phyloP scores from a whole-genome alignment of 345 rosid species.

The Zanthoxylum bungeanum region DNA sequence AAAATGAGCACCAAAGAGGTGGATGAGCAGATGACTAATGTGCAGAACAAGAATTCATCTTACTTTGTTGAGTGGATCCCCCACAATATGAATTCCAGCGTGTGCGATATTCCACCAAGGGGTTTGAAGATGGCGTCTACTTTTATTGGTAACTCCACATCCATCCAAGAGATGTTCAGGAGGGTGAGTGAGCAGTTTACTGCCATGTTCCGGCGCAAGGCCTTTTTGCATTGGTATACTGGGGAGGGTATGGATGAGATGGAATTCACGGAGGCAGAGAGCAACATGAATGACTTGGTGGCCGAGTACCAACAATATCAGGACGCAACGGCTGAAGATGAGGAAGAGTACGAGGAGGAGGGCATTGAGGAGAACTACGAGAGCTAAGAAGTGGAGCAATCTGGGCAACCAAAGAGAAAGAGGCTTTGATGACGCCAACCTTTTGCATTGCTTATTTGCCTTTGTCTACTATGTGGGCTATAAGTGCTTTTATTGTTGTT shows the following conservation, averaged over 20 bases:
- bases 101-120: slow-evolving; percentile 54
- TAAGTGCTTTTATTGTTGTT: slow-evolving; percentile 4
- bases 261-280: slow-evolving; percentile 98
- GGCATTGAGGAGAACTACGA: slow-evolving; percentile 43
- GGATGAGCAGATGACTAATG: slow-evolving; percentile 90
- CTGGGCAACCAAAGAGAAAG: slow-evolving; percentile 1
- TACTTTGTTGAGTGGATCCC: slow-evolving; percentile 99
- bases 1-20: slow-evolving; percentile 99
- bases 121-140: slow-evolving; percentile 60
- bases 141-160: slow-evolving; percentile 77
- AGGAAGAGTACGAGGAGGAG: slow-evolving; percentile 77
- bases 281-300: slow-evolving; percentile 95
- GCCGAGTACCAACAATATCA: slow-evolving; percentile 97
- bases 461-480: slow-evolving; percentile 7
- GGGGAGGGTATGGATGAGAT: slow-evolving; percentile 99
- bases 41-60: slow-evolving; percentile 96
- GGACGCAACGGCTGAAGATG: slow-evolving; percentile 92
- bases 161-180: slow-evolving; percentile 97
- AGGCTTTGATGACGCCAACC: slow-evolving; percentile 9
- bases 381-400: slow-evolving; percentile 6
- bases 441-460: too few relatives aligned
- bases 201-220: slow-evolving; percentile 95
- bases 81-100: slow-evolving; percentile 58
- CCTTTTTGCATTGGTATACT: slow-evolving; percentile 95
- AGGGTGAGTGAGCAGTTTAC: slow-evolving; percentile 99